A percentile compares a stretch with the other conserved stretches of the same genome.
Conservation (phyloP, 2,329 filamentous ascomycete species). For the Penicillium hordei region DNA sequence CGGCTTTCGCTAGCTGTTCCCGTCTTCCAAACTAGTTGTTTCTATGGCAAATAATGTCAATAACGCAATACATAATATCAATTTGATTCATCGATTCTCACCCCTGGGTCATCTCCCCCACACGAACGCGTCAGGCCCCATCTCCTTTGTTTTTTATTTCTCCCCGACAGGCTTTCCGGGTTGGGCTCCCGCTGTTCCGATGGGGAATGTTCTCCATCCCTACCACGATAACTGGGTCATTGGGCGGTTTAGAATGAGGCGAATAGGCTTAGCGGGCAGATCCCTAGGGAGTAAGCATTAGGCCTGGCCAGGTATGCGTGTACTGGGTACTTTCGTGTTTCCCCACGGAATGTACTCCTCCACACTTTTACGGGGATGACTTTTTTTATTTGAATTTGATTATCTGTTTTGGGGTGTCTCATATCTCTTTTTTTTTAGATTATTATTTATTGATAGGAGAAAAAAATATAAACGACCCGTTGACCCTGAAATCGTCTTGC, state of each 20-base stretch:
- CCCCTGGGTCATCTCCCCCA: slow-evolving; percentile 10
- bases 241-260: slow-evolving; percentile 19
- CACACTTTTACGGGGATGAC: slow-evolving; percentile 14
- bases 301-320: slow-evolving; percentile 15
- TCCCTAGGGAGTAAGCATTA: slow-evolving; percentile 6
- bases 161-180: slow-evolving; percentile 6
- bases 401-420: slow-evolving; percentile 3
- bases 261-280: slow-evolving; percentile 17
- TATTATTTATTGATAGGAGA: background rate
- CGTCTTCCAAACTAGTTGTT: background rate
- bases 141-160: slow-evolving; percentile 4
- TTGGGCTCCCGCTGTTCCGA: slow-evolving; percentile 9
- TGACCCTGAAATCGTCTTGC: background rate
- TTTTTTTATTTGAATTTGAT: slow-evolving; percentile 9
- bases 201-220: slow-evolving; percentile 11
- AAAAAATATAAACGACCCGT: slow-evolving; percentile 5
- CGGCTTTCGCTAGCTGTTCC: background rate
- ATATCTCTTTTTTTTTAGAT: background rate
- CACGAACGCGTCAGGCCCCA: slow-evolving; percentile 13
- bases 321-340: slow-evolving; percentile 13
- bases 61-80: background rate
- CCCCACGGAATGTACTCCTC: slow-evolving; percentile 22
- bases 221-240: slow-evolving; percentile 11
- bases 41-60: background rate
- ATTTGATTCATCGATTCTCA: slow-evolving; percentile 4